Evolutionary conservation across 441 rosid species (phyloP).

Genomic region (Flueggea neowawraea): DNA sequence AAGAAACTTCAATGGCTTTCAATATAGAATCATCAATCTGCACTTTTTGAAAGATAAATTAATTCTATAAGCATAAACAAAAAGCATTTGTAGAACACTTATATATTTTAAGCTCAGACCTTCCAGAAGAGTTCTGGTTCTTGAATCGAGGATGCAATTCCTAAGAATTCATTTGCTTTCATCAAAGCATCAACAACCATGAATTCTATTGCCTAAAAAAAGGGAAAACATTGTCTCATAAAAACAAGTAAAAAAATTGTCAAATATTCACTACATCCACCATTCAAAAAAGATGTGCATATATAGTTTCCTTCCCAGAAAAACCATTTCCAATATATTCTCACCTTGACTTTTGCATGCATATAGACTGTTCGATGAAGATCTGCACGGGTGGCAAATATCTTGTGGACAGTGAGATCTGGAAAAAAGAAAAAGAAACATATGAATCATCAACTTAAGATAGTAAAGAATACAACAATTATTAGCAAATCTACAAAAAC

Average conservation of each 20-base stretch:
- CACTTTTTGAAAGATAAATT: constrained; percentile 8
- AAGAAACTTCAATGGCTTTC: constrained; percentile 44
- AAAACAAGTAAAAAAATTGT: constrained; percentile 5
- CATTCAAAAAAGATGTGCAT: not conserved
- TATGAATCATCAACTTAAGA: constrained; percentile 11
- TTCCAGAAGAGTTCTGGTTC: constrained; percentile 54
- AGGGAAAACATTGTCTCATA: too few species aligned
- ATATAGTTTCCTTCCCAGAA: not conserved
- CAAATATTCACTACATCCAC: constrained; percentile 2
- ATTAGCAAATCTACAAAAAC: not conserved
- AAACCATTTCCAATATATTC: constrained; percentile 9
- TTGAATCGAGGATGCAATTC: constrained; percentile 36
- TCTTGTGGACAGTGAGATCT: constrained; percentile 61
- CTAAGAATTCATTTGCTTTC: constrained; percentile 40
- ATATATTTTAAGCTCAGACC: constrained; percentile 28
- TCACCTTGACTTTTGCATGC: constrained; percentile 74
- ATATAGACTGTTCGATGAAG: constrained; percentile 65
- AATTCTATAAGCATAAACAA: constrained; percentile 8
- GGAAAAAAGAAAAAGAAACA: constrained; percentile 5
- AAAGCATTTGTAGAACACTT: not conserved
- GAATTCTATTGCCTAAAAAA: constrained; percentile 55
- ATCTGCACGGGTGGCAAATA: constrained; percentile 72
- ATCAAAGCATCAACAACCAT: constrained; percentile 63
- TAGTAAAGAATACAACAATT: constrained; percentile 13
- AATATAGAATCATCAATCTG: constrained; percentile 66